These are phyloP conservation scores for Fusarium nelsonii DNA, from an alignment of 2,329 filamentous ascomycete genomes.

Conservation along the genomic window DNA sequence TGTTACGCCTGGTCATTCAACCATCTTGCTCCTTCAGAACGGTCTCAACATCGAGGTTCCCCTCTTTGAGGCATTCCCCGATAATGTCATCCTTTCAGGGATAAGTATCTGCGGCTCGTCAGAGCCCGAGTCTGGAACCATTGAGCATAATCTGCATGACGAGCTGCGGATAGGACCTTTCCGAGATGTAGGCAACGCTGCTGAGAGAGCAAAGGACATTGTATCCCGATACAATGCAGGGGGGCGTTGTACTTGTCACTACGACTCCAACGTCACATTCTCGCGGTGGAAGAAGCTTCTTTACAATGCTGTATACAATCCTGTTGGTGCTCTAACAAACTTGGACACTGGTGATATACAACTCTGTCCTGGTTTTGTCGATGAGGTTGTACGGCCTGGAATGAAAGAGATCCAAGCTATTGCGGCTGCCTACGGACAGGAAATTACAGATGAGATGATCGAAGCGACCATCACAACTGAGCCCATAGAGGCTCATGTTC, in stretches of 20 bases:
- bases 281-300: conserved; percentile 46
- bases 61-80: conserved; percentile 37
- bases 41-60: conserved; percentile 46
- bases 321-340: conserved; percentile 37
- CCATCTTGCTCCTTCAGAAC: conserved; percentile 45
- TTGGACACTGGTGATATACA: conserved; percentile 45
- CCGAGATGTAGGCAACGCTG: conserved; percentile 28
- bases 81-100: conserved; percentile 42
- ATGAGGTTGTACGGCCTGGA: conserved; percentile 40
- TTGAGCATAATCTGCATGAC: conserved; percentile 42
- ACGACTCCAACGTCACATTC: conserved; percentile 40
- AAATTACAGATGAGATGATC: conserved; percentile 40
- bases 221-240: conserved; percentile 41
- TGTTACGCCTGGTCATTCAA: conserved; percentile 35
- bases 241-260: conserved; percentile 35
- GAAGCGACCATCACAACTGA: conserved; percentile 41
- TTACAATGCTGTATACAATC: conserved; percentile 45
- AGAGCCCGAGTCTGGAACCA: conserved; percentile 39
- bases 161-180: conserved; percentile 43
- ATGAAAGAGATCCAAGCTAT: conserved; percentile 44
- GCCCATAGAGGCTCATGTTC: conserved; percentile 43
- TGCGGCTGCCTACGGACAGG: conserved; percentile 42
- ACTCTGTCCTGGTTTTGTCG: conserved; percentile 43
- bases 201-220: conserved; percentile 39
- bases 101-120: conserved; percentile 47